Base-by-base conservation (phyloP, 1,139 yeast species). In the Candida sp. region DNA sequence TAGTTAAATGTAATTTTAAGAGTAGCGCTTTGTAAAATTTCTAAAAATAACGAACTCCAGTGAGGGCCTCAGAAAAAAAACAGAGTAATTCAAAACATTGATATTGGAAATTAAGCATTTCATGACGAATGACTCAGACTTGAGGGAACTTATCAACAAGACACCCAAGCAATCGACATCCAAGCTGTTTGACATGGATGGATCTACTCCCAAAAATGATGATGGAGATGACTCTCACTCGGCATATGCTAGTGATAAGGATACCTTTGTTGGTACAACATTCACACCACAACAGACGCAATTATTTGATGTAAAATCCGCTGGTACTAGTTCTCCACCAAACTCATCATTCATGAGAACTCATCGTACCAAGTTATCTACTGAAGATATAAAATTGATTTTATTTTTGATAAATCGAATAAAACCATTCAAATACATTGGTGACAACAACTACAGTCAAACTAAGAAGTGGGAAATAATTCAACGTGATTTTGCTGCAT, bases 351-450 rank as follows among this genome's bases (percentile, higher is more conserved):
- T 37, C n/a, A 25, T 37, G 21, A 27, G 39, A 11, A 45, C 39
- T 36, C 49, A 52, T 21, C 43, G 73, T 36, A 55, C 67, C 1
- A 68, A 67, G 48, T 50, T 68, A 30, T 58, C 66, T 2, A 42
- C 51, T 12, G 54, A 55, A 35, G 73, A 68, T 45, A 61, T 68
- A 12, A 55, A 55, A 44, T 50, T 68, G 15, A 65, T 68, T 5
- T 52, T 68, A 12, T 64, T 56, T 43, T 54, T 68, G 35, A 66
- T 67, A 9, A 56, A 63, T 12, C 53, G 59, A 23, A 56, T 66
- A 22, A 67, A 66, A 45, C 74, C 74, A 4, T 68, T 68, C 50
- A 68, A 68, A 44, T 68, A 67, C 44, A 60, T 68, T 32, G 74
- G 74, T 2, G 68, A 68, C 46, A 53, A 69, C 27, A 52, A 61